These are phyloP conservation scores for Hypoxylon perforatum DNA, from an alignment of 495 filamentous ascomycete genomes.

Conservation along the genomic window DNA sequence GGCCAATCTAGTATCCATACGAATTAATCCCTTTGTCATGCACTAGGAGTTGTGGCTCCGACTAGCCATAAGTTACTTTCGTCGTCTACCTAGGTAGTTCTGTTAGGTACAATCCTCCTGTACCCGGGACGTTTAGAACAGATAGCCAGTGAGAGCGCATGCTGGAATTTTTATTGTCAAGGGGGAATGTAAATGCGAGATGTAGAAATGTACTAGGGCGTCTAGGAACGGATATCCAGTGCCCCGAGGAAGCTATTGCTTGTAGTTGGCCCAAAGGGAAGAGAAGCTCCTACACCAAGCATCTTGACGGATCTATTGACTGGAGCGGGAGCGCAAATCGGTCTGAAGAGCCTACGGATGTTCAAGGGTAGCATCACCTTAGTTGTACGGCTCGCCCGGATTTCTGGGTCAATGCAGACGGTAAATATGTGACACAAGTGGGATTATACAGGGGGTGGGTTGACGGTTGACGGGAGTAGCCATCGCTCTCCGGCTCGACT, in stretches of 20 bases:
- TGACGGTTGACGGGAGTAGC: constrained; percentile 27
- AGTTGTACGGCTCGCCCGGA: constrained; percentile 41
- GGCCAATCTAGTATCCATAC: constrained; percentile 25
- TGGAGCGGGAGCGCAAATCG: constrained; percentile 16
- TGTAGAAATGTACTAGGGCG: constrained; percentile 21
- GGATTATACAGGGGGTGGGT: constrained; percentile 30
- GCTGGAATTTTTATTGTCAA: constrained; percentile 32
- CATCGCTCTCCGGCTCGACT: constrained; percentile 27
- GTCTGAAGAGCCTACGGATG: constrained; percentile 19
- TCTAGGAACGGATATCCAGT: constrained; percentile 30
- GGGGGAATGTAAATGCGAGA: constrained; percentile 29
- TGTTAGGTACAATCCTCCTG: constrained; percentile 29
- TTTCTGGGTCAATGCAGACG: constrained; percentile 41
- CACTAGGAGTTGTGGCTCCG: constrained; percentile 33
- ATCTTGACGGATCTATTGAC: constrained; percentile 10
- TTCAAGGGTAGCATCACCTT: constrained; percentile 22
- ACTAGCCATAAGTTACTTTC: constrained; percentile 32
- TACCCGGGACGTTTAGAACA: constrained; percentile 44
- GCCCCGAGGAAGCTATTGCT: constrained; percentile 29
- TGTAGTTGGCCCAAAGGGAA: constrained; percentile 15
- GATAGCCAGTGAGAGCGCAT: constrained; percentile 41
- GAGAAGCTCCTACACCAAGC: constrained; percentile 11
- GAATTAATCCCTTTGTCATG: constrained; percentile 54
- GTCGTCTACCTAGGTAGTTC: constrained; percentile 38
- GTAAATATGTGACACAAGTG: constrained; percentile 30